These are phyloP conservation scores for Akanthomyces uredinophilus DNA, from an alignment of 2,329 filamentous ascomycete species.

Conservation along the genomic window DNA sequence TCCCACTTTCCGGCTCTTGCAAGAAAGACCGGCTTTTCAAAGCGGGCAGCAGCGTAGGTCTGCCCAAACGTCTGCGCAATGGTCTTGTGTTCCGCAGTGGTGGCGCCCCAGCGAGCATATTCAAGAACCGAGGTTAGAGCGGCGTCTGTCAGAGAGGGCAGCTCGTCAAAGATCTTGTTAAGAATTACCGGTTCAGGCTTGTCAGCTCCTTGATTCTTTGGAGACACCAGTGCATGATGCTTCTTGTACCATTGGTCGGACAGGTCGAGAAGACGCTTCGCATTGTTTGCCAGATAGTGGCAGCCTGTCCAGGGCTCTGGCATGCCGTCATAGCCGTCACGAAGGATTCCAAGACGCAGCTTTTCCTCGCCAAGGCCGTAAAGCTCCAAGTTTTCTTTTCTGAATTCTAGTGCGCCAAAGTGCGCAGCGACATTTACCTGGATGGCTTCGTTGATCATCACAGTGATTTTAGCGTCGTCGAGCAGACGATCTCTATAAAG, in stretches of 20 bases:
- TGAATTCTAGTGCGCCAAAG: slow-evolving; percentile 61
- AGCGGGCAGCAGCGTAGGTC: slow-evolving; percentile 45
- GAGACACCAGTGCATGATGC: slow-evolving; percentile 29
- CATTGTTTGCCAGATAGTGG: slow-evolving; percentile 55
- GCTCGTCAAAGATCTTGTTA: slow-evolving; percentile 40
- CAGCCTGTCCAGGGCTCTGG: slow-evolving; percentile 84
- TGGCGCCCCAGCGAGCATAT: slow-evolving; percentile 45
- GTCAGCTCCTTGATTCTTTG: slow-evolving; percentile 26
- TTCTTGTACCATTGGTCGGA: slow-evolving; percentile 51
- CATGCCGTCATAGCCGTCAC: slow-evolving; percentile 60
- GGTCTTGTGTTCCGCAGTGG: slow-evolving; percentile 38
- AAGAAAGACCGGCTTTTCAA: slow-evolving; percentile 48
- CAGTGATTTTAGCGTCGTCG: slow-evolving; percentile 49
- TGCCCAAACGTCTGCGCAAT: slow-evolving; percentile 42
- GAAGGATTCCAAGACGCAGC: slow-evolving; percentile 60
- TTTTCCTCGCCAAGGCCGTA: slow-evolving; percentile 70
- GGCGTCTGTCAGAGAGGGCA: slow-evolving; percentile 49
- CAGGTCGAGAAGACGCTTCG: slow-evolving; percentile 55
- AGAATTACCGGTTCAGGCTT: slow-evolving; percentile 38
- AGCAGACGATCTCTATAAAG: slow-evolving; percentile 58
- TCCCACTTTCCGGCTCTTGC: slow-evolving; percentile 53
- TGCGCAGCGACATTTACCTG: slow-evolving; percentile 56
- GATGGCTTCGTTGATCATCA: slow-evolving; percentile 62
- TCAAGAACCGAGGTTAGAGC: slow-evolving; percentile 52
- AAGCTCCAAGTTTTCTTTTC: slow-evolving; percentile 58